Percentiles rank a stretch among this genome's conserved stretches.
phyloP scores from a whole-genome alignment of 148 eudicot species.

The Nepenthes mirabilis region DNA sequence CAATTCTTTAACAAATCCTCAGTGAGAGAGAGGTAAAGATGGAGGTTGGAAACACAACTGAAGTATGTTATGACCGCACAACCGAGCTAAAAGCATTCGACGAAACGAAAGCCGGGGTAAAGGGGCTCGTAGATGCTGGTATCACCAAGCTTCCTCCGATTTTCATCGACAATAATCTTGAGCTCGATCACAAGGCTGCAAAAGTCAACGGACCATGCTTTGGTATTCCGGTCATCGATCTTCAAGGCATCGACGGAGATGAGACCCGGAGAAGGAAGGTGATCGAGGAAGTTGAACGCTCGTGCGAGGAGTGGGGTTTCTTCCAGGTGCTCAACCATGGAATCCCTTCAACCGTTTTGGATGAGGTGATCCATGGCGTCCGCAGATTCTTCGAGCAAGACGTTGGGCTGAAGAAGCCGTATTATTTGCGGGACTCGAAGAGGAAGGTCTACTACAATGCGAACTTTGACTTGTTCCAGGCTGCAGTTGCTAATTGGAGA shows the following conservation, averaged over 20 bases:
- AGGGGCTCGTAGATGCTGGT: not conserved
- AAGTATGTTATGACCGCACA: not conserved
- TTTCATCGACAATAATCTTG: not conserved
- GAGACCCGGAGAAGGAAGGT: slow-evolving; percentile 2
- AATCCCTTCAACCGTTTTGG: not conserved
- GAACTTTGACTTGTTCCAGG: slow-evolving; percentile 4
- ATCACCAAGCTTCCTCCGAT: not conserved
- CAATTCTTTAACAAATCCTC: too few relatives aligned
- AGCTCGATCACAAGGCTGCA: not conserved
- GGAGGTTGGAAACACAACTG: too few relatives aligned
- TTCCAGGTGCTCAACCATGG: slow-evolving; percentile 20
- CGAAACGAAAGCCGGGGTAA: not conserved
- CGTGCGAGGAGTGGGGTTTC: slow-evolving; percentile 9
- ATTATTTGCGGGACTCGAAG: not conserved
- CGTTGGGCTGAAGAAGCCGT: slow-evolving; percentile 2
- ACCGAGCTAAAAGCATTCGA: not conserved
- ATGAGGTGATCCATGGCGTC: not conserved
- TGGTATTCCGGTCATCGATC: not conserved
- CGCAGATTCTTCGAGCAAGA: slow-evolving; percentile 6
- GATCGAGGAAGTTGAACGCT: slow-evolving; percentile 2
- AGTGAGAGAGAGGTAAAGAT: too few relatives aligned
- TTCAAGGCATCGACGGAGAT: not conserved
- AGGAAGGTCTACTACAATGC: not conserved
- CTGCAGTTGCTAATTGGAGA: slow-evolving; percentile 2
- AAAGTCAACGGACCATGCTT: not conserved